phyloP scores from a whole-genome alignment of 1,284 basidiomycete species.

The Macrocystidia cucumis region DNA sequence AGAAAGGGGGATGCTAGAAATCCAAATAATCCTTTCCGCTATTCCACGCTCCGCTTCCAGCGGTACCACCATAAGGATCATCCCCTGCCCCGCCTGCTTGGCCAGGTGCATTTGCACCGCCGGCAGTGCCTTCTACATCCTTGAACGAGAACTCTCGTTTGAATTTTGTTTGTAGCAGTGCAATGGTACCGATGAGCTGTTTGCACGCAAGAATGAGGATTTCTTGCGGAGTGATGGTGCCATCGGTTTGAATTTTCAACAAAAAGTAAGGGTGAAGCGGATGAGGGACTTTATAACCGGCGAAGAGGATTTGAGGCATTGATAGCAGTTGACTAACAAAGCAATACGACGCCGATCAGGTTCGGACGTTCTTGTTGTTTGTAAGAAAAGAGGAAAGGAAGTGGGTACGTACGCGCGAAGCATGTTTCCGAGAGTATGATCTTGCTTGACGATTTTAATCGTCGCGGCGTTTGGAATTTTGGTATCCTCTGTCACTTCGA shows the following conservation, averaged over 20 bases:
- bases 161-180: conserved; percentile 62
- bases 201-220: conserved; percentile 82
- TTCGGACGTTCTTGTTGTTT: too few species aligned
- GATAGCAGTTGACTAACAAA: conserved; percentile 73
- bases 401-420: conserved; percentile 71
- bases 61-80: conserved; percentile 17
- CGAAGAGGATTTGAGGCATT: conserved; percentile 85
- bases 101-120: conserved; percentile 29
- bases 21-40: conserved; percentile 61
- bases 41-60: conserved; percentile 26
- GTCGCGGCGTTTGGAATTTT: conserved; percentile 97
- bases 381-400: conserved; percentile 1
- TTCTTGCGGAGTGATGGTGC: conserved; percentile 75
- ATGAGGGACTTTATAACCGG: conserved; percentile 97
- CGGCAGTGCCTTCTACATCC: conserved; percentile 46
- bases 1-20: conserved; percentile 46
- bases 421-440: conserved; percentile 97
- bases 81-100: conserved; percentile 10
- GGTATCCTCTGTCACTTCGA: conserved; percentile 91
- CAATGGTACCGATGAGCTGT: conserved; percentile 74
- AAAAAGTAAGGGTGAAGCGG: conserved; percentile 92
- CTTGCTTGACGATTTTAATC: conserved; percentile 91
- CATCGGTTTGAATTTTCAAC: conserved; percentile 95
- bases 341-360: too few species aligned
- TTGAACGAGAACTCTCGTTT: conserved; percentile 72